These are phyloP conservation scores for Catunica adiposa DNA, from an alignment of 2,329 filamentous ascomycete genomes.

Conservation along the genomic window DNA sequence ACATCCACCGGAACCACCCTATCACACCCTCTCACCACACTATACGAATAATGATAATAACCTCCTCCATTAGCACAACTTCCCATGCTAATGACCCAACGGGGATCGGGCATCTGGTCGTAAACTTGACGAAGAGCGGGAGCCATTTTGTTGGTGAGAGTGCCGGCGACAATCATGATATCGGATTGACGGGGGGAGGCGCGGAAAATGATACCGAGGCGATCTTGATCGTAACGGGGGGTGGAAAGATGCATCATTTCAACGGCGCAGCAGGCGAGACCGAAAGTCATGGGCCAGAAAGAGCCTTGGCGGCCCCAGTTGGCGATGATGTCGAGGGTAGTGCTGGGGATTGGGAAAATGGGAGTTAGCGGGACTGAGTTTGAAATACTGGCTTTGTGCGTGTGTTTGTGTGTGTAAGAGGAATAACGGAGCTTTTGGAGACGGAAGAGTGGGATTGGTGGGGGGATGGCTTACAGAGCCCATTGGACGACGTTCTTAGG, in stretches of 20 bases:
- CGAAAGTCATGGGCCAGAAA: conserved; percentile 79
- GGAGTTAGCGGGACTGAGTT: too few species aligned
- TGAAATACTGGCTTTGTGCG: too few species aligned
- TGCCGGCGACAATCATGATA: conserved; percentile 87
- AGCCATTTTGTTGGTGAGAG: conserved; percentile 92
- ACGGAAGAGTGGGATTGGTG: neutral
- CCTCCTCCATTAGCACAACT: conserved; percentile 72
- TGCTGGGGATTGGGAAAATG: conserved; percentile 32
- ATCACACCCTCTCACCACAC: conserved; percentile 58
- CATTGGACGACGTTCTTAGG: conserved; percentile 74
- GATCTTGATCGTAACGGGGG: conserved; percentile 77
- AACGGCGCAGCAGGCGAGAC: conserved; percentile 72
- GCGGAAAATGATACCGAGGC: conserved; percentile 78
- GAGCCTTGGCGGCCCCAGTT: conserved; percentile 78
- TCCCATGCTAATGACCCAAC: conserved; percentile 74
- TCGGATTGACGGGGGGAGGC: conserved; percentile 77
- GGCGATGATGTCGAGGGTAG: conserved; percentile 59
- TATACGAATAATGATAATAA: conserved; percentile 79
- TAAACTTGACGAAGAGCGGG: conserved; percentile 80
- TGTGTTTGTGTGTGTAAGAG: too few species aligned
- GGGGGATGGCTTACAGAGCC: conserved; percentile 49
- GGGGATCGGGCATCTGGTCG: conserved; percentile 86
- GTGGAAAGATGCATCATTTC: conserved; percentile 90
- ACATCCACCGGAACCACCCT: conserved; percentile 64
- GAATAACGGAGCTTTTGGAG: too few species aligned